Evolutionary conservation across 2,329 filamentous ascomycete genomes (phyloP).

Genomic region (Paecilomyces niveus): DNA sequence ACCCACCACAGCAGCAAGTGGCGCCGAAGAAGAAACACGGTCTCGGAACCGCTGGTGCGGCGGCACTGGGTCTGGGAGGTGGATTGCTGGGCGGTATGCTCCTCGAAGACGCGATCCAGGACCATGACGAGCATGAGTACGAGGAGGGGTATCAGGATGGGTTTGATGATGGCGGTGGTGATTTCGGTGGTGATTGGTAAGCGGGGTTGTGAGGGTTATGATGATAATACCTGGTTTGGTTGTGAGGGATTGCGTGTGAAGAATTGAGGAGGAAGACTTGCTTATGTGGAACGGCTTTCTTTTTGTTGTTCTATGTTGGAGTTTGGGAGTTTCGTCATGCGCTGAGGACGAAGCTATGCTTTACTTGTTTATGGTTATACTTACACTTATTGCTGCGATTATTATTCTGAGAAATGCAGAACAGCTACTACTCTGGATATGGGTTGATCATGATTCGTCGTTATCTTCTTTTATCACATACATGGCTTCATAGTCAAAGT

Average conservation of each 20-base stretch:
- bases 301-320: not conserved
- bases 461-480: too few relatives aligned
- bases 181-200: conserved; percentile 21
- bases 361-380: too few relatives aligned
- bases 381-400: too few relatives aligned
- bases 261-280: too few relatives aligned
- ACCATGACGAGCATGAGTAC: conserved; percentile 53
- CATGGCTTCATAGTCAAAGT: too few relatives aligned
- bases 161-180: conserved; percentile 14
- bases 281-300: conserved; percentile 5
- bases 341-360: not conserved
- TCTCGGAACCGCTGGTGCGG: conserved; percentile 65
- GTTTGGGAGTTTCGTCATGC: not conserved
- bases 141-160: conserved; percentile 23
- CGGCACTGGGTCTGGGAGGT: conserved; percentile 71
- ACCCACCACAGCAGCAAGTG: conserved; percentile 30
- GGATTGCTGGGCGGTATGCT: conserved; percentile 73
- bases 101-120: conserved; percentile 60
- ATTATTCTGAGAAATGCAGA: too few relatives aligned
- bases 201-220: not conserved
- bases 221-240: not conserved
- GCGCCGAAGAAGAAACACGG: conserved; percentile 24
- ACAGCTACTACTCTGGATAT: too few relatives aligned
- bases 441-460: too few relatives aligned
- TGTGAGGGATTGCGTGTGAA: too few relatives aligned